Evolutionary conservation across 2,329 filamentous ascomycete species (phyloP).

Genomic region (Phialemonium atrogriseum): DNA sequence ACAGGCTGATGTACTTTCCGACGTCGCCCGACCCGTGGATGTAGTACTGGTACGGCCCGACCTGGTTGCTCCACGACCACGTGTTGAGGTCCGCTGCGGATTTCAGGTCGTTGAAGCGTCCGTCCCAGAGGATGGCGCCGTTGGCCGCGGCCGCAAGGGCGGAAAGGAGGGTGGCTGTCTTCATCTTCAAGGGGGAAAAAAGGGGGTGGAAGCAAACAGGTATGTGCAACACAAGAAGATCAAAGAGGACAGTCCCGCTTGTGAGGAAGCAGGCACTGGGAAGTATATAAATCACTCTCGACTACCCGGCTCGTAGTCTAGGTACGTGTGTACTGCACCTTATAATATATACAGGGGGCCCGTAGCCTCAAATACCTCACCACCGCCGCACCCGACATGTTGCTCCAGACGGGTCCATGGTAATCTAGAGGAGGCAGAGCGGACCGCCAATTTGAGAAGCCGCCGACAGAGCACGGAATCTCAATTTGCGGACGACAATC

Average conservation of each 20-base stretch:
- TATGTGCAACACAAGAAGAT: no score
- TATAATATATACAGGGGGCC: no score
- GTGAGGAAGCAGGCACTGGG: no score
- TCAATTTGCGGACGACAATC: conserved; percentile 12
- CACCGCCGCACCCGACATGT: no score
- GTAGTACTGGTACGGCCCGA: conserved; percentile 67
- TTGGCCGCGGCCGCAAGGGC: conserved; percentile 10
- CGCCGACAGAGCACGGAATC: background rate
- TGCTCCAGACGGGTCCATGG: no score
- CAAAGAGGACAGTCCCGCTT: no score
- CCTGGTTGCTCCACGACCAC: conserved; percentile 61
- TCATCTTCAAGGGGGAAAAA: conserved; percentile 9
- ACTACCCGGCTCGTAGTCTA: no score
- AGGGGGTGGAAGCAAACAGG: background rate
- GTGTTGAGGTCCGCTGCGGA: conserved; percentile 45
- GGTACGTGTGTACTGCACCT: no score
- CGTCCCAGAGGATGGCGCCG: conserved; percentile 45
- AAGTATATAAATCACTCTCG: no score
- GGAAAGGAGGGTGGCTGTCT: conserved; percentile 8
- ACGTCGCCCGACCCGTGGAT: conserved; percentile 56
- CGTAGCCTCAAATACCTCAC: no score
- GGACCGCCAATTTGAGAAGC: conserved; percentile 5
- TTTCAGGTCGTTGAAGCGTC: conserved; percentile 53
- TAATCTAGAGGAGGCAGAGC: no score
- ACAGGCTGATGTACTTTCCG: conserved; percentile 54